Base-by-base conservation (phyloP, 1,139 yeast species). In the Kazachstania sp. region DNA sequence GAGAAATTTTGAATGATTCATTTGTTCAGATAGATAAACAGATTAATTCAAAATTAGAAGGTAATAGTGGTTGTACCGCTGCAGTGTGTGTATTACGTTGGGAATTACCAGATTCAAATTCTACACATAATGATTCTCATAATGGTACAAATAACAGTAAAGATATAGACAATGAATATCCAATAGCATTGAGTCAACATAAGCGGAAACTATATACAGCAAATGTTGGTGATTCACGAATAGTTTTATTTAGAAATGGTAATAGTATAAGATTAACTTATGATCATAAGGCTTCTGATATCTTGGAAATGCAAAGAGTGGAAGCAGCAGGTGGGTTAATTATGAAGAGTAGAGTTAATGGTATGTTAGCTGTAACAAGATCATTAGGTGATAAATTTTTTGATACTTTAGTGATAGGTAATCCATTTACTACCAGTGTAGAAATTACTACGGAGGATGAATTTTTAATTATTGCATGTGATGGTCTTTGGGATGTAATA, bases 401-500 rank as follows among this genome's bases (percentile, higher is more conserved):
- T 81, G 95, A 94, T 64, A 86, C 82, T 47, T 72, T 86, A 51
- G 97, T 92, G 19, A 79, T 88, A 35, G 96, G 97, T 0, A 79
- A 81, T 47, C 99, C 98, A 0, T 92, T 83, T 60, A 92, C 98
- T 0, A 87, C 98, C 0, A 80, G 88, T 43, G 88, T 95, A 0
- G 86, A 81, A 59, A 73, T 94, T 69, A 74, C 51, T 13, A 47
- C 53, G 57, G 69, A 18, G 70, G 95, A 86, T 60, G 80, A 84
- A 56, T 87, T 86, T 62, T 64, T 90, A 61, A 88, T 90, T 45
- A 69, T 90, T 50, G 97, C 96, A 1, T 88, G 97, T 65, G 97
- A 90, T 65, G 97, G 97, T 0, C 71, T 90, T 13, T 90, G 97
- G 97, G 97, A 90, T 63, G 96, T 90, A 2, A 74, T 90, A 46